These are phyloP conservation scores for Nemophila menziesii DNA, from an alignment of 257 asterid genomes.

Conservation along the genomic window DNA sequence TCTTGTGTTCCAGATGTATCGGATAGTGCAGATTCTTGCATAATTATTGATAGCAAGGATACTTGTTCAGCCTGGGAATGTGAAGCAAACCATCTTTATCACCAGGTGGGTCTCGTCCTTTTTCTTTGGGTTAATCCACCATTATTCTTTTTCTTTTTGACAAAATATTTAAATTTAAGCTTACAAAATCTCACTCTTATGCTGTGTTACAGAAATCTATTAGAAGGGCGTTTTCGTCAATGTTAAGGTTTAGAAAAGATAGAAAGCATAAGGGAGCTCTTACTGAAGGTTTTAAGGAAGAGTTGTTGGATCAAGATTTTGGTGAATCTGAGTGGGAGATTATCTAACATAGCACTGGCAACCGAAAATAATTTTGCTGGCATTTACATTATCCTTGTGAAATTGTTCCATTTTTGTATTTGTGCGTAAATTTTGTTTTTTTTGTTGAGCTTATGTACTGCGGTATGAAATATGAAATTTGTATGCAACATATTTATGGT, in stretches of 20 bases:
- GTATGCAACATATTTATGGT: too few species aligned
- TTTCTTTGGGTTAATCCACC: not conserved
- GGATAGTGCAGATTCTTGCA: not conserved
- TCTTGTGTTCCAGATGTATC: not conserved
- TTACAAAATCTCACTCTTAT: not conserved
- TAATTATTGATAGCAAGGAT: not conserved
- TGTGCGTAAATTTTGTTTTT: too few species aligned
- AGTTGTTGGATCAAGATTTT: not conserved
- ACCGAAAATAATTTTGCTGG: not conserved
- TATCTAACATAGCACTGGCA: not conserved
- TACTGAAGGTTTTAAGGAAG: not conserved
- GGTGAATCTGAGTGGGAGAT: not conserved
- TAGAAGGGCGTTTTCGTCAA: not conserved
- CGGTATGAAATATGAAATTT: too few species aligned
- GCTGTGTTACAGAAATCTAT: not conserved
- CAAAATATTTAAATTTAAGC: not conserved
- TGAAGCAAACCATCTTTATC: not conserved
- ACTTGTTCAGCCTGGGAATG: not conserved
- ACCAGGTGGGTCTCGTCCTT: not conserved
- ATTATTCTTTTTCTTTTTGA: not conserved
- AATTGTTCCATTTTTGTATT: too few species aligned
- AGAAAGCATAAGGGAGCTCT: not conserved
- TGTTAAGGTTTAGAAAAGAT: not conserved
- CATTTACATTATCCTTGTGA: too few species aligned
- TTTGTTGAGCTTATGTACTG: too few species aligned